Base-by-base conservation (phyloP, 2,329 filamentous ascomycete genomes). In the Septoria linicola region DNA sequence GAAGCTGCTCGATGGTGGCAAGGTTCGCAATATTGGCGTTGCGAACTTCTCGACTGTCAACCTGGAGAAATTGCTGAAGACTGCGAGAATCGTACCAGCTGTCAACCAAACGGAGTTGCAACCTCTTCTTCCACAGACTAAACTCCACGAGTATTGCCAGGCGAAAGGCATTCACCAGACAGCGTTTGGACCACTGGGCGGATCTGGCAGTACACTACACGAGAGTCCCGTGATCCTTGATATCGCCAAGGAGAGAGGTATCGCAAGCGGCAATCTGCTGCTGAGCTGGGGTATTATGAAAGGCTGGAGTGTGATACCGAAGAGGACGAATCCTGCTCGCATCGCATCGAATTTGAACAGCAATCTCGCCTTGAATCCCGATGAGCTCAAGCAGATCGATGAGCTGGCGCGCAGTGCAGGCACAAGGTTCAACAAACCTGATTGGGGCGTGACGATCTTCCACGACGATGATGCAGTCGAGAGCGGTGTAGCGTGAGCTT, bases 1-100 rank as follows among this genome's bases (percentile, higher is more conserved):
- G 74, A 78, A 76, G 54, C 72, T 88, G 34, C 65, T 68, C 44
- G 63, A 70, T 65, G 70, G 70, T 14, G 69, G 72, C 32, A 76
- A 75, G 59, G 68, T 70, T 40, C 74, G 73, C 62, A 73, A 73
- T 20, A 76, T 76, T 49, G 74, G 74, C 25, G 73, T 76, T 1
- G 71, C 73, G 32, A 76, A 77, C 63, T 76, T 73, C 69, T 72
- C 70, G 1, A 69, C 71, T 41, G 70, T 70, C 52, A 74, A 70
- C 61, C 61, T 77, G 13, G 68, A 75, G 63, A 72, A 74, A 20
- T 41, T 63, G 5, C 40, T 59, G 8, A 14, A 45, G 23, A 53
- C 40, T 10, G 46, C 53, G 1, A 53, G 34, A 6, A 30, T 57
- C 19, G 45, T 58, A 10, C 58, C 58, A 2, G 58, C 58, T 6